Percentiles rank a stretch among this genome's conserved stretches.
phyloP scores from a whole-genome alignment of 1,284 basidiomycete genomes.

The Boletus semigastroideus region DNA sequence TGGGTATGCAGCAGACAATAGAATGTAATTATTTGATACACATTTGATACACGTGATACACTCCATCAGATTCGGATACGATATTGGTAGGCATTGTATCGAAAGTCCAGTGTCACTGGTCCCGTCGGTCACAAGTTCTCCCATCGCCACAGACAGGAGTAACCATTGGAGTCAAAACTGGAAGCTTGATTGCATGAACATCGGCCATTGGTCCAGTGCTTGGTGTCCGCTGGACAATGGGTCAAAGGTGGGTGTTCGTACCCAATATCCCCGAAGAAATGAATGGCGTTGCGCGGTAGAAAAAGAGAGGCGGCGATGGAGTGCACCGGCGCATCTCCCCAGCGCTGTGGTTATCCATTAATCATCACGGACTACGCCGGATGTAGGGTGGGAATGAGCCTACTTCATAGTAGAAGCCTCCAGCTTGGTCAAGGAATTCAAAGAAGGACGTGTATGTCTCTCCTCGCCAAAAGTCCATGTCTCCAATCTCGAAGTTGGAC shows the following conservation, averaged over 20 bases:
- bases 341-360: constrained; percentile 45
- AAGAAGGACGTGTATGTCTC: constrained; percentile 82
- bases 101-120: not conserved
- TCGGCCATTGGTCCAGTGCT: constrained; percentile 39
- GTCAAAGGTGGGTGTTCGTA: constrained; percentile 60
- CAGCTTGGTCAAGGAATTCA: constrained; percentile 70
- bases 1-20: no score
- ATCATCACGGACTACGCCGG: not conserved
- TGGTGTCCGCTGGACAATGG: constrained; percentile 55
- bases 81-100: not conserved
- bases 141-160: constrained; percentile 29
- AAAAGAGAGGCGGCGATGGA: constrained; percentile 79
- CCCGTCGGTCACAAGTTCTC: not conserved
- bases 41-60: not conserved
- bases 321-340: constrained; percentile 90
- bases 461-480: constrained; percentile 79
- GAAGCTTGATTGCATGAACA: constrained; percentile 48
- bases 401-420: constrained; percentile 86
- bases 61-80: not conserved
- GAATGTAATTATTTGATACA: not conserved
- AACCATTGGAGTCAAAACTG: constrained; percentile 46
- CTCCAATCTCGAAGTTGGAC: constrained; percentile 86
- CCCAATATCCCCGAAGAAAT: constrained; percentile 65
- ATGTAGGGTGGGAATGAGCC: constrained; percentile 14
- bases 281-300: constrained; percentile 64